phyloP scores from a whole-genome alignment of 305 asterid genomes.

The Fraxinus latifolia region DNA sequence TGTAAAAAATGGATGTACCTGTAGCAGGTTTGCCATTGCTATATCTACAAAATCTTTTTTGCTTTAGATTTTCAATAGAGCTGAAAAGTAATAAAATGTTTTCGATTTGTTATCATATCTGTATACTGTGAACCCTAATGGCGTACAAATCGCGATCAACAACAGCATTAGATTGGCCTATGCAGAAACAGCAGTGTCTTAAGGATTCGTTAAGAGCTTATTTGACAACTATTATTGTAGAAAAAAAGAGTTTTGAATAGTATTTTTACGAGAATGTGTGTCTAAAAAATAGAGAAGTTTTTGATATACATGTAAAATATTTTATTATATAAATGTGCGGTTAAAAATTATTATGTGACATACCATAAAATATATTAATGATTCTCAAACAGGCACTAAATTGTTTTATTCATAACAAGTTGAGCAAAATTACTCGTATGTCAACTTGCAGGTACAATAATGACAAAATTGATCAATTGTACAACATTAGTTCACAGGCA shows the following conservation, averaged over 20 bases:
- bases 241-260: too few relatives aligned
- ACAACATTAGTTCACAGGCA: background rate
- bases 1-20: too few relatives aligned
- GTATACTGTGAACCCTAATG: constrained; percentile 21
- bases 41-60: constrained; percentile 6
- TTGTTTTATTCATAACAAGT: background rate
- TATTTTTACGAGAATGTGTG: too few relatives aligned
- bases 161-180: background rate
- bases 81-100: constrained; percentile 13
- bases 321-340: too few relatives aligned
- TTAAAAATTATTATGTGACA: too few relatives aligned
- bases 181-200: background rate
- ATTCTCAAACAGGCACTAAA: too few relatives aligned
- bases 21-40: too few relatives aligned
- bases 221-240: too few relatives aligned
- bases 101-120: constrained; percentile 9
- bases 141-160: background rate
- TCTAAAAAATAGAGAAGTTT: too few relatives aligned
- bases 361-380: too few relatives aligned
- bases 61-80: constrained; percentile 8
- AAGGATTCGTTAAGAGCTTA: background rate
- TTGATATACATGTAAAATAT: too few relatives aligned
- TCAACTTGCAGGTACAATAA: background rate
- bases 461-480: background rate
- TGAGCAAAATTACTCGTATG: background rate